Percentiles rank a stretch among this genome's conserved stretches.
These are phyloP conservation scores for Fusarium brachygibbosum DNA, from an alignment of 2,329 filamentous ascomycete species.

Conservation along the genomic window DNA sequence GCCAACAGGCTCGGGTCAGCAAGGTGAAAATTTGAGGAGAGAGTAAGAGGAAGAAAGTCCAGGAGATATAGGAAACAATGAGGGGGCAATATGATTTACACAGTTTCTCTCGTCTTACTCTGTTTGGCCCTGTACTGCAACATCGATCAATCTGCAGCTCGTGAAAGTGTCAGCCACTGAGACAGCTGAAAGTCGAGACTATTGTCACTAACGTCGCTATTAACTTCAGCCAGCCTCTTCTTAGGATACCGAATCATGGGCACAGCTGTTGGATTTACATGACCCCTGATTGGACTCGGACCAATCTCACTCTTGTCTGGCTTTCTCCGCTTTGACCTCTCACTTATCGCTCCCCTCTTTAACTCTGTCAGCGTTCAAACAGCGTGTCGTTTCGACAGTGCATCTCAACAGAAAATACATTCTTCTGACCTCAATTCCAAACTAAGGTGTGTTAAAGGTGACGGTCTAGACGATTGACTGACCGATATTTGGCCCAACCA, in stretches of 20 bases:
- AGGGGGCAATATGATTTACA: neutral
- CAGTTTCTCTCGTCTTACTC: neutral
- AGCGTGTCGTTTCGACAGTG: neutral
- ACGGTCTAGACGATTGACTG: no score
- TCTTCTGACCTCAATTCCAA: neutral
- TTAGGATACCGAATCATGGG: neutral
- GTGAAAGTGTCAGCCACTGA: conserved; percentile 3
- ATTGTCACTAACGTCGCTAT: conserved; percentile 11
- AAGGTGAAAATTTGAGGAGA: neutral
- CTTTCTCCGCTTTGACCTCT: conserved; percentile 14
- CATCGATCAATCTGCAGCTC: neutral
- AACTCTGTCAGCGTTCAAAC: neutral
- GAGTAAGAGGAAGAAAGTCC: neutral
- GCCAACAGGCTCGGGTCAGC: neutral
- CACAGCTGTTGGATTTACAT: neutral
- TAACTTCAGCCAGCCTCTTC: conserved; percentile 19
- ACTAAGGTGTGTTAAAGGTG: neutral
- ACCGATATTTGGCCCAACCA: neutral
- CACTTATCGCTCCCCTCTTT: neutral
- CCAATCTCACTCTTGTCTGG: conserved; percentile 9
- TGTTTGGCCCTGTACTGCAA: neutral
- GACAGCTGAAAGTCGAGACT: conserved; percentile 8
- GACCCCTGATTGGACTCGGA: neutral
- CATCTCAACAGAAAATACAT: neutral
- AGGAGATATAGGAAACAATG: neutral